Evolutionary conservation across 352 stramenopile genomes (phyloP).

Genomic region (Globisporangium acanthophoron): DNA sequence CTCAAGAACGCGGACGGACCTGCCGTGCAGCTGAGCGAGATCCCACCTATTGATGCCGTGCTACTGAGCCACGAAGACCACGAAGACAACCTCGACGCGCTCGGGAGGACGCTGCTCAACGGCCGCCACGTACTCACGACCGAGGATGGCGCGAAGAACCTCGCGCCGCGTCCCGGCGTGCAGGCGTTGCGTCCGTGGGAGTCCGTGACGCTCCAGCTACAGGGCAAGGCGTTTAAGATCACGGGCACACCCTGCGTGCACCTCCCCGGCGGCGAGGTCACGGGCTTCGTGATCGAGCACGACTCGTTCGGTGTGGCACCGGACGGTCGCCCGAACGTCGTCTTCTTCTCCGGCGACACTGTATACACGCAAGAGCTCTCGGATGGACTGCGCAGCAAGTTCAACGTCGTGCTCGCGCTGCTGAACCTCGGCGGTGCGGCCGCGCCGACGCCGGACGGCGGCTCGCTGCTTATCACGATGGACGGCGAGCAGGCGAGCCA

Average conservation of each 20-base stretch:
- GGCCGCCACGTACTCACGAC: conserved; percentile 35
- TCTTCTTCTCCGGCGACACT: conserved; percentile 35
- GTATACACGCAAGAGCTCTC: conserved; percentile 27
- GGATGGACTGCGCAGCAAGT: conserved; percentile 20
- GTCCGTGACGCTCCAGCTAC: conserved; percentile 17
- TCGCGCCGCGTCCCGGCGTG: conserved; percentile 31
- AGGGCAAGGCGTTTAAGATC: conserved; percentile 31
- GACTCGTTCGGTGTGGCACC: conserved; percentile 24
- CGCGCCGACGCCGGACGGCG: conserved; percentile 8
- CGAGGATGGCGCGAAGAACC: conserved; percentile 29
- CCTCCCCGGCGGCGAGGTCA: conserved; percentile 24
- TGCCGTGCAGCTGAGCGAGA: neutral
- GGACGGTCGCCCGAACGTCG: conserved; percentile 26
- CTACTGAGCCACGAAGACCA: conserved; percentile 38
- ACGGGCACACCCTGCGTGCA: conserved; percentile 35
- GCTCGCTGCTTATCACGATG: conserved; percentile 27
- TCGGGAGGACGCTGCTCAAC: conserved; percentile 29
- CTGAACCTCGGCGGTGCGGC: conserved; percentile 29
- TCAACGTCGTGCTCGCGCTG: conserved; percentile 27
- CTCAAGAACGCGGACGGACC: no score
- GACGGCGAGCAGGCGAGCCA: conserved; percentile 13
- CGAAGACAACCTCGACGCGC: conserved; percentile 30
- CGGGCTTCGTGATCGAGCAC: conserved; percentile 31
- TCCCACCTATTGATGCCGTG: conserved; percentile 27
- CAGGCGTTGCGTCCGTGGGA: conserved; percentile 27